A percentile compares a stretch with the other conserved stretches of the same genome.
Conservation (phyloP, 805 yeast species). For the Yarrowia yakushimensis region DNA sequence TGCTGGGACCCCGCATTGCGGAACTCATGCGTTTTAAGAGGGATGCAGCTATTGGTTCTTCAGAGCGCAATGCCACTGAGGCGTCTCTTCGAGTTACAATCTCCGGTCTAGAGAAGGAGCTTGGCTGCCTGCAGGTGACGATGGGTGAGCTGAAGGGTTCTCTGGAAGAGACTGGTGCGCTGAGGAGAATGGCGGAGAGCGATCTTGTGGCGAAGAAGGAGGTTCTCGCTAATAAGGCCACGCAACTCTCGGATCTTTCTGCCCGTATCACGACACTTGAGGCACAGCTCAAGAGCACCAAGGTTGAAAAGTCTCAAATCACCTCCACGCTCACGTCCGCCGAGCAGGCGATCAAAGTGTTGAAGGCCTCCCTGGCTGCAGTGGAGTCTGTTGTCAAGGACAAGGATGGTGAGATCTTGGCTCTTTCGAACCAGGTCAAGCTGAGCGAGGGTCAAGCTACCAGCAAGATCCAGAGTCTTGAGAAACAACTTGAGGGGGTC, state of each 20-base stretch:
- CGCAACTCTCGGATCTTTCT: neutral
- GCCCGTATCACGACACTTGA: neutral
- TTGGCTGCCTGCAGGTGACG: neutral
- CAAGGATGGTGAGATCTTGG: neutral
- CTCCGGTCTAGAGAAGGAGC: neutral
- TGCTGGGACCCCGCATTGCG: too few species aligned
- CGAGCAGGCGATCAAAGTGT: neutral
- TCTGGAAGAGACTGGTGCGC: neutral
- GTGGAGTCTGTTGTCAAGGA: neutral
- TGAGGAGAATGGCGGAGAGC: neutral
- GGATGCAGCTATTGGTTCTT: neutral
- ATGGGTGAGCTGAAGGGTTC: neutral
- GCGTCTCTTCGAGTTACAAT: too few species aligned
- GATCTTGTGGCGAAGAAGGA: neutral
- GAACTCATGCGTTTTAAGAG: neutral
- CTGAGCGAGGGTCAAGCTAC: neutral
- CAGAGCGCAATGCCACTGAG: neutral
- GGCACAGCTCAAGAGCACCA: neutral
- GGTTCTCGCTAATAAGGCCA: neutral
- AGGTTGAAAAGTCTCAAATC: neutral
- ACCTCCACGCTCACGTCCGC: neutral
- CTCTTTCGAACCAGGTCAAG: neutral
- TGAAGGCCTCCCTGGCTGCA: neutral
- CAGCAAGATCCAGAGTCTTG: neutral
- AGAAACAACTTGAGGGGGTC: neutral